Base-by-base conservation (phyloP, 805 yeast species). In the Cyberlindnera nakhonratchasimensis region DNA sequence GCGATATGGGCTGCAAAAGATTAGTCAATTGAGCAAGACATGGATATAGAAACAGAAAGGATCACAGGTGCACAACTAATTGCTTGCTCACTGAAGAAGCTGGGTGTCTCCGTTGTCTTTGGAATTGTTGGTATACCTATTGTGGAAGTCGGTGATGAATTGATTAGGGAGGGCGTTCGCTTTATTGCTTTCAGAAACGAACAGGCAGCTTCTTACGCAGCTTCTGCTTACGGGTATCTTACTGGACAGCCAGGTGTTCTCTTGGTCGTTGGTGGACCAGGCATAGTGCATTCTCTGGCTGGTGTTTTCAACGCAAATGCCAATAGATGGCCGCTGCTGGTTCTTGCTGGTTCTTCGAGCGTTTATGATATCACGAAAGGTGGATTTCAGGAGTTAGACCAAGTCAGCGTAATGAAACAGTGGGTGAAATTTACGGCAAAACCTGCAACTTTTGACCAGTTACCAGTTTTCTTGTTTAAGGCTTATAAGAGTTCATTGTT, bases 61-160 rank as follows among this genome's bases (percentile, higher is more conserved):
- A 17, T 20, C 24, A 25, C 53, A 5, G 81, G 81, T 2, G 67
- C 82, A 0, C 59, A 61, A 20, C 53, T 73, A 2, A 73, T 81
- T 38, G 83, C 85, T 0, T 54, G 59, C 20, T 44, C 74, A 1
- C 63, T 82, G 8, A 61, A 65, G 34, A 53, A 58, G 7, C 66
- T 80, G 13, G 83, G 80, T 1, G 76, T 82, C 17, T 65, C 69
- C 22, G 71, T 70, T 11, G 74, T 81, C 2, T 82, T 82, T 59
- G 90, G 89, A 3, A 70, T 82, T 20, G 89, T 83, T 4, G 90
- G 89, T 0, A 82, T 82, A 34, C 90, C 90, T 1, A 79, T 82
- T 9, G 84, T 82, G 12, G 86, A 82, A 60, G 58, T 79, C 16
- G 88, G 87, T 14, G 82, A 82, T 42, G 76, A 80, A 1, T 65